These are phyloP conservation scores for Colletotrichum trifolii DNA, from an alignment of 2,329 filamentous ascomycete species.

Conservation along the genomic window DNA sequence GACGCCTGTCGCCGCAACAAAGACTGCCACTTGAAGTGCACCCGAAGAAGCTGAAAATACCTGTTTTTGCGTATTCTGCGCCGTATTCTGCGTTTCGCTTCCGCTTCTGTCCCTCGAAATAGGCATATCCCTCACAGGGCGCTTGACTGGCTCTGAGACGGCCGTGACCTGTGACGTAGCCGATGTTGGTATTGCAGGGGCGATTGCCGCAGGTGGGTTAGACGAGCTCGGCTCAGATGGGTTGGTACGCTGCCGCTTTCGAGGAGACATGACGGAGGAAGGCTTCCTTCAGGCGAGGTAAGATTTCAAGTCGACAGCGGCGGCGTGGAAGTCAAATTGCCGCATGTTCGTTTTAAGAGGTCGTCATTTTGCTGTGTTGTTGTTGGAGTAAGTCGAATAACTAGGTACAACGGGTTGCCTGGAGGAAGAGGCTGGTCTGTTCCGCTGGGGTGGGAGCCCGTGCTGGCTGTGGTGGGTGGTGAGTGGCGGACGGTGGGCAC, in stretches of 20 bases:
- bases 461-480: neutral
- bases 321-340: constrained; percentile 28
- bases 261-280: constrained; percentile 50
- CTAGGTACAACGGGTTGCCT: constrained; percentile 16
- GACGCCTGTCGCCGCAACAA: neutral
- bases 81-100: constrained; percentile 30
- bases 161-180: constrained; percentile 38
- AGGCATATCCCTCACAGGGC: constrained; percentile 27
- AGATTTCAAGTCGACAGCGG: constrained; percentile 9
- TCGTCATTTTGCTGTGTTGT: constrained; percentile 20
- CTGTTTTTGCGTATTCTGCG: constrained; percentile 31
- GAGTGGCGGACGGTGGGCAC: neutral
- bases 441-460: constrained; percentile 17
- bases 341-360: constrained; percentile 30
- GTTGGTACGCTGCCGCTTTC: constrained; percentile 54
- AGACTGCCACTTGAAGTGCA: neutral
- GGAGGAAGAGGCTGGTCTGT: constrained; percentile 11
- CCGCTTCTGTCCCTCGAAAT: constrained; percentile 32
- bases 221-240: constrained; percentile 41
- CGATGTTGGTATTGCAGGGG: constrained; percentile 34
- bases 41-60: constrained; percentile 8
- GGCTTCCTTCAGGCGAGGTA: constrained; percentile 12
- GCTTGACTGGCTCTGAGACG: constrained; percentile 33
- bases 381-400: constrained; percentile 10
- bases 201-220: constrained; percentile 35